Evolutionary conservation across 768 basidiomycete species (phyloP).

Genomic region (Hygrophorus pudorinus): DNA sequence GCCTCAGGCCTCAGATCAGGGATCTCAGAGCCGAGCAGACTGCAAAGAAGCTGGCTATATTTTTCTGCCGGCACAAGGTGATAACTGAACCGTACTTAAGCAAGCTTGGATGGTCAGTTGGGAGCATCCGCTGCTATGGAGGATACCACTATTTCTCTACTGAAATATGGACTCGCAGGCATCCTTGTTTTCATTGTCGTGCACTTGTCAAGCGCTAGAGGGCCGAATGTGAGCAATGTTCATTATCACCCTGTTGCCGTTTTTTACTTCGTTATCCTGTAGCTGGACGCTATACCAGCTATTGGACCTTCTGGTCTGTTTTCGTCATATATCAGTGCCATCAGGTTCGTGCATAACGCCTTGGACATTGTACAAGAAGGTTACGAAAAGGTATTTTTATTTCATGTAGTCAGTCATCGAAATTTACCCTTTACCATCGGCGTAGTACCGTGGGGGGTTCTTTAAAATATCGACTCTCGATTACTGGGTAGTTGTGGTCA

Average conservation of each 20-base stretch:
- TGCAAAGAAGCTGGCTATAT: too few species aligned
- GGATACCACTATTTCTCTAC: too few species aligned
- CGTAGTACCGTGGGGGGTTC: background rate
- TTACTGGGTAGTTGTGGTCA: conserved; percentile 31
- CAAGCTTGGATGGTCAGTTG: too few species aligned
- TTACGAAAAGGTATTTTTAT: conserved; percentile 17
- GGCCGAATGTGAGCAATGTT: conserved; percentile 5
- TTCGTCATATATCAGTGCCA: conserved; percentile 21
- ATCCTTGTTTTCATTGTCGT: background rate
- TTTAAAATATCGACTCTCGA: conserved; percentile 35
- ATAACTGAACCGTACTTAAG: too few species aligned
- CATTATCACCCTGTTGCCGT: background rate
- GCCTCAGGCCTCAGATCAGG: too few species aligned
- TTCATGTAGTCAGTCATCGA: background rate
- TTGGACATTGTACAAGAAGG: conserved; percentile 22
- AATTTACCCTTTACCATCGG: background rate
- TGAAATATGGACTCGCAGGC: background rate
- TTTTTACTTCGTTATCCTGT: background rate
- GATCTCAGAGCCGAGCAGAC: too few species aligned
- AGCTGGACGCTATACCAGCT: conserved; percentile 21
- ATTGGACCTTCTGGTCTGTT: conserved; percentile 21
- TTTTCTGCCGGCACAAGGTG: too few species aligned
- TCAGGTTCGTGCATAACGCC: conserved; percentile 15
- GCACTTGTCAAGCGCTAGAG: background rate
- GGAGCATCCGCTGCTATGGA: too few species aligned